Evolutionary conservation across 306 rosid genomes (phyloP).

Genomic region (Cyamopsis tetragonoloba): DNA sequence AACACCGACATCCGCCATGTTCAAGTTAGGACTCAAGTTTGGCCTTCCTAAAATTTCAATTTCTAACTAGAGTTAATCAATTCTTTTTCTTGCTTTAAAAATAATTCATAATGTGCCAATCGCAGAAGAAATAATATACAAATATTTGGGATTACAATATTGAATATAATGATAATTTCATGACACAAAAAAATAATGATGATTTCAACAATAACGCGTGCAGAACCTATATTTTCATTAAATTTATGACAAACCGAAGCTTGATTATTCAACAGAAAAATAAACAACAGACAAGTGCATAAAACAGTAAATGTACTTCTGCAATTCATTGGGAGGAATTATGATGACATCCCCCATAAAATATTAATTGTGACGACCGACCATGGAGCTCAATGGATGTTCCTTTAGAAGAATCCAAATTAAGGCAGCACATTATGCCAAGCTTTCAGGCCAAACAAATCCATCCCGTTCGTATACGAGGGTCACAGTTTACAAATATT

Average conservation of each 20-base stretch:
- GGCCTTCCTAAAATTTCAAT: no score
- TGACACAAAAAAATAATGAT: no score
- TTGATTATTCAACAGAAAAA: constrained; percentile 7
- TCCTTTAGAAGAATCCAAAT: neutral
- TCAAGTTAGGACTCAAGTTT: no score
- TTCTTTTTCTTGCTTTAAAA: no score
- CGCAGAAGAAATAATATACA: no score
- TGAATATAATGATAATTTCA: neutral
- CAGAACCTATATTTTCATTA: neutral
- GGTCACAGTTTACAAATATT: constrained; percentile 51
- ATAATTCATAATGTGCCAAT: neutral
- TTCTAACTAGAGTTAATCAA: no score
- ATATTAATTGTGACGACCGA: neutral
- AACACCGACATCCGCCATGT: no score
- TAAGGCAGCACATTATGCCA: neutral
- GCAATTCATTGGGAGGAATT: neutral
- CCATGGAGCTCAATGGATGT: neutral
- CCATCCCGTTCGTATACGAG: neutral
- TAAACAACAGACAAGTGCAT: neutral
- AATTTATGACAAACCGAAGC: neutral
- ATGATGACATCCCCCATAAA: constrained; percentile 8
- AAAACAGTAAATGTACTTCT: neutral
- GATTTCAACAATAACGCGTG: neutral
- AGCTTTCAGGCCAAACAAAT: neutral
- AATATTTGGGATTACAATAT: neutral